Evolutionary conservation across 2,329 filamentous ascomycete genomes (phyloP), one percentile per base, ranked within the genome.

Genomic region (Pyrenochaeta sp.): DNA sequence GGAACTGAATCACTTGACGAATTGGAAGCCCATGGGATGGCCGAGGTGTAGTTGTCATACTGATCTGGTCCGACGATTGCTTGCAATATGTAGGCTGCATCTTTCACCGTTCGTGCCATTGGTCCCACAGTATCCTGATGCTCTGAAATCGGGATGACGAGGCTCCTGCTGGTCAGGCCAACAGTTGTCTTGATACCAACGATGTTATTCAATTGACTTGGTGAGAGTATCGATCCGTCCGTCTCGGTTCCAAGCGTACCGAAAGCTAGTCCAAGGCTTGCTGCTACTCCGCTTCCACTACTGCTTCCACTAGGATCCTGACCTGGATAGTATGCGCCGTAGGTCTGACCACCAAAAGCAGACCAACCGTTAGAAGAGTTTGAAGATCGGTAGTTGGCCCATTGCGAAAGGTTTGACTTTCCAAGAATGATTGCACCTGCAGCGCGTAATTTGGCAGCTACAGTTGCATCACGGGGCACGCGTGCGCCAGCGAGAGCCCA

Each of bases 391-490:
- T 74, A 84, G 53, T 86, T 84, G 2, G 82, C 82, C 83, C 85
- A 88, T 61, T 88, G 79, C 1, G 78, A 83, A 19, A 88, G 61
- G 42, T 84, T 85, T 0, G 83, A 73, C 68, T 89, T 88, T 32
- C 86, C 87, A 0, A 89, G 73, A 28, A 89, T 80, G 28, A 89
- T 74, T 2, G 78, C 81, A 2, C 85, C 85, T 1, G 81, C 81
- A 41, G 79, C 71, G 40, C 84, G 76, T 4, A 89, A 74, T 58
- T 84, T 86, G 9, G 74, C 70, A 3, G 77, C 83, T 2, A 88
- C 71, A 0, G 81, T 83, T 8, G 81, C 78, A 55, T 88, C 86
- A 15, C 71, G 63, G 7, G 78, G 74, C 0, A 83, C 76, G 51
- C 76, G 80, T 7, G 84, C 79, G 0, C 84, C 83, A 0, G 84